These are phyloP conservation scores for Cyberlindnera mycetangii DNA, from an alignment of 805 yeast genomes.

Conservation along the genomic window DNA sequence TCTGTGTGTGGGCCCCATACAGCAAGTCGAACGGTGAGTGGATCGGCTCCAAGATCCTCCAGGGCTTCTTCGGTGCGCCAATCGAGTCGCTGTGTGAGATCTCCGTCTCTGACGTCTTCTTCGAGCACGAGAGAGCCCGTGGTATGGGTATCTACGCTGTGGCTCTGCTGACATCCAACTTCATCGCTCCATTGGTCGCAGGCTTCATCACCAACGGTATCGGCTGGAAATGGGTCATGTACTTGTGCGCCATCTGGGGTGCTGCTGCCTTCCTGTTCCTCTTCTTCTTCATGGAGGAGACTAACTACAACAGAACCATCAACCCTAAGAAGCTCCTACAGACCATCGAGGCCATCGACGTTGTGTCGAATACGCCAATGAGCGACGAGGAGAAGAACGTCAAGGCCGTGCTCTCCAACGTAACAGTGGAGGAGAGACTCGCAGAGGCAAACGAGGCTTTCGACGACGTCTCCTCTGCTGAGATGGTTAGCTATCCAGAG, in stretches of 20 bases:
- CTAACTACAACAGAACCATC: slow-evolving; percentile 40
- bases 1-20: slow-evolving; percentile 43
- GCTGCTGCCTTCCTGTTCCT: slow-evolving; percentile 38
- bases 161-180: slow-evolving; percentile 52
- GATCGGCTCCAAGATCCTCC: slow-evolving; percentile 38
- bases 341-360: slow-evolving; percentile 15
- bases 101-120: slow-evolving; percentile 46
- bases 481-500: neutral
- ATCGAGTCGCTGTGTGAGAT: slow-evolving; percentile 49
- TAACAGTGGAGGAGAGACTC: slow-evolving; percentile 15
- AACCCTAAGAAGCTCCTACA: slow-evolving; percentile 10
- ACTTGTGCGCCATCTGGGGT: slow-evolving; percentile 45
- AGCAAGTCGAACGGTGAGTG: slow-evolving; percentile 35
- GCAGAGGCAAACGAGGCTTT: slow-evolving; percentile 27
- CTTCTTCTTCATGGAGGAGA: slow-evolving; percentile 51
- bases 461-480: neutral
- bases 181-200: slow-evolving; percentile 57
- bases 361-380: slow-evolving; percentile 8
- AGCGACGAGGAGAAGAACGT: slow-evolving; percentile 11
- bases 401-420: slow-evolving; percentile 13
- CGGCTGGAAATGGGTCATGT: slow-evolving; percentile 54
- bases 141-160: slow-evolving; percentile 48
- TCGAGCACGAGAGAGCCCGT: slow-evolving; percentile 49
- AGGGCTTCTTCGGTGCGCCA: slow-evolving; percentile 38
- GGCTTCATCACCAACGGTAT: slow-evolving; percentile 49